These are phyloP conservation scores for Uronychia binucleata DNA, from an alignment of 73 alveolate genomes.

Conservation along the genomic window DNA sequence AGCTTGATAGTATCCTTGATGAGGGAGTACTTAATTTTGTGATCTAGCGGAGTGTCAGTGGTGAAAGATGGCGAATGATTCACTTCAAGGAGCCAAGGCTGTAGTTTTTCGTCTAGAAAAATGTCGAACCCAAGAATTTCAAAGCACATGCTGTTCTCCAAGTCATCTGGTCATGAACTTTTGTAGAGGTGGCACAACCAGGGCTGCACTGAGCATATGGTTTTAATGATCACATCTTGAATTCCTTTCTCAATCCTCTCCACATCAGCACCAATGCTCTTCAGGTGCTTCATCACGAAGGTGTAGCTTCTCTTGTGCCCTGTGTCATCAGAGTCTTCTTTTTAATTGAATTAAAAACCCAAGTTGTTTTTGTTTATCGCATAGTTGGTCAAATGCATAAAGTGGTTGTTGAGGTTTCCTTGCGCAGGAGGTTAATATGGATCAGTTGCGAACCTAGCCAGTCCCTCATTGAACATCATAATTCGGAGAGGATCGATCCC, in stretches of 20 bases:
- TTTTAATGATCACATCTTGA: conserved; percentile 47
- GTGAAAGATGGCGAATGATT: conserved; percentile 86
- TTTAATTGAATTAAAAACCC: conserved; percentile 59
- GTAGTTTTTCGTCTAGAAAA: conserved; percentile 74
- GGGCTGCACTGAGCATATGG: conserved; percentile 38
- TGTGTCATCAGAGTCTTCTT: conserved; percentile 48
- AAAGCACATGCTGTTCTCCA: conserved; percentile 50
- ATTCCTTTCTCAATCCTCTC: conserved; percentile 27
- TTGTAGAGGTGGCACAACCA: conserved; percentile 24
- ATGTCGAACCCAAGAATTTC: conserved; percentile 73
- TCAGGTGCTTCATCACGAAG: conserved; percentile 19
- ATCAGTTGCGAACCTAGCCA: conserved; percentile 88
- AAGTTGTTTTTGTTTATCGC: conserved; percentile 72
- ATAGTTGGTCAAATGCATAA: conserved; percentile 81
- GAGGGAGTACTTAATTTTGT: conserved; percentile 71
- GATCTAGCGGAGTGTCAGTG: conserved; percentile 86
- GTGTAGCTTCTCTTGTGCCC: conserved; percentile 60
- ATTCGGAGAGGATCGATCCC: conserved; percentile 79
- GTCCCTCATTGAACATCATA: conserved; percentile 72
- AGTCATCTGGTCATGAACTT: conserved; percentile 35
- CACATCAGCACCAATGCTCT: conserved; percentile 28
- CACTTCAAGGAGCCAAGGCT: conserved; percentile 91
- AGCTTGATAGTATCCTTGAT: conserved; percentile 77
- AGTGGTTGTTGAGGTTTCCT: conserved; percentile 48
- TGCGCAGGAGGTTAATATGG: conserved; percentile 53